These are phyloP conservation scores for Blastocrithidia nonstop DNA, from an alignment of 208 protist genomes.

Conservation along the genomic window DNA sequence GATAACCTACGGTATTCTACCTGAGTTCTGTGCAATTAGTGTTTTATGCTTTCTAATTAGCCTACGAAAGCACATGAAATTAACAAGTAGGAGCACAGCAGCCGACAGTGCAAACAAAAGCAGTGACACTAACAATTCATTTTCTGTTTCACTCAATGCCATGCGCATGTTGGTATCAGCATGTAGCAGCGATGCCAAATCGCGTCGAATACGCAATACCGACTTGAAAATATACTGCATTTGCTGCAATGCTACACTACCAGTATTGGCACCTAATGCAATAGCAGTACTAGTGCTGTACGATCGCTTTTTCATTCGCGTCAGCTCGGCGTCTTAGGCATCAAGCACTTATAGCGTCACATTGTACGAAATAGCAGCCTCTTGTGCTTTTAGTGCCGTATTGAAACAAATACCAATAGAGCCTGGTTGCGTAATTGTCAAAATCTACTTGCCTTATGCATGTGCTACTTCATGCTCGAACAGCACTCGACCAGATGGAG, in stretches of 20 bases:
- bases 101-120: constrained; percentile 25
- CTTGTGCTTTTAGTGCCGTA: constrained; percentile 13
- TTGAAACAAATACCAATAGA: constrained; percentile 60
- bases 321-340: constrained; percentile 53
- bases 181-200: constrained; percentile 9
- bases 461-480: constrained; percentile 38
- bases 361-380: constrained; percentile 30
- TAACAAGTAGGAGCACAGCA: constrained; percentile 9
- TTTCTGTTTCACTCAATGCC: constrained; percentile 26
- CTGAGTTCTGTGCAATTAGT: not conserved
- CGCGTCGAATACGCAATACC: constrained; percentile 9
- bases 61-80: constrained; percentile 23
- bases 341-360: constrained; percentile 46
- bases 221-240: constrained; percentile 43
- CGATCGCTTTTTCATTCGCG: constrained; percentile 38
- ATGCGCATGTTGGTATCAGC: constrained; percentile 30
- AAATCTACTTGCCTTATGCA: constrained; percentile 27
- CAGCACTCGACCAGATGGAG: constrained; percentile 19
- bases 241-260: constrained; percentile 38
- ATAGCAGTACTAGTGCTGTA: constrained; percentile 51
- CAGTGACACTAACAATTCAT: constrained; percentile 22
- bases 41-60: not conserved
- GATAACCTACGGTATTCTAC: not conserved
- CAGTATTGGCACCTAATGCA: constrained; percentile 29
- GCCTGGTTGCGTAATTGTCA: constrained; percentile 14